These are phyloP conservation scores for Tylopilus vinaceipallidus DNA, from an alignment of 768 basidiomycete genomes.

Conservation along the genomic window DNA sequence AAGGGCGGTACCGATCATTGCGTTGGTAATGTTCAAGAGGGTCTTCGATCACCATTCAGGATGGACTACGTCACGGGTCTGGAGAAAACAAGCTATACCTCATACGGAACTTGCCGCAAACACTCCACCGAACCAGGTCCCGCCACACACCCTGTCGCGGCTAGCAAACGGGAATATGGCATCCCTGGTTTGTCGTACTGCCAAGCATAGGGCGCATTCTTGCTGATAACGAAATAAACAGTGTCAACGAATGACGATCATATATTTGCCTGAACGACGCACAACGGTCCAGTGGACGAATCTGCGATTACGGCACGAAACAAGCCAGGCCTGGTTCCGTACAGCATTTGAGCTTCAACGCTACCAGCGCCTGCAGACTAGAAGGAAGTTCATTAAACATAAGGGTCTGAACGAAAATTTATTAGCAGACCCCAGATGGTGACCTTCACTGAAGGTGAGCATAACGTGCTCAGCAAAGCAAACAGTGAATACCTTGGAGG, in stretches of 20 bases:
- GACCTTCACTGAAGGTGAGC: conserved; percentile 4
- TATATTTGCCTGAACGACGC: too few relatives aligned
- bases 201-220: conserved; percentile 44
- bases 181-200: conserved; percentile 52
- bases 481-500: conserved; percentile 41
- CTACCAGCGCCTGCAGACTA: conserved; percentile 20
- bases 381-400: not conserved
- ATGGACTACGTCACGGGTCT: not conserved
- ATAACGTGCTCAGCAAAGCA: not conserved
- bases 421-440: conserved; percentile 22
- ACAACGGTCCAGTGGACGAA: conserved; percentile 22
- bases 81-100: conserved; percentile 2
- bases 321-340: conserved; percentile 1
- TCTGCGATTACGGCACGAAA: conserved; percentile 20
- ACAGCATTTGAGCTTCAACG: conserved; percentile 14
- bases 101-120: conserved; percentile 30
- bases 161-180: conserved; percentile 46
- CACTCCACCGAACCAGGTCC: conserved; percentile 41
- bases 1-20: conserved; percentile 43
- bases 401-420: not conserved
- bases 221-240: conserved; percentile 33
- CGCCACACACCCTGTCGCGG: conserved; percentile 43
- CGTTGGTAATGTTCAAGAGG: conserved; percentile 47
- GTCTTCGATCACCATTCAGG: conserved; percentile 31
- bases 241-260: not conserved